These are phyloP conservation scores for Schizochytrium sp. DNA, from an alignment of 108 stramenopile species.

Conservation along the genomic window DNA sequence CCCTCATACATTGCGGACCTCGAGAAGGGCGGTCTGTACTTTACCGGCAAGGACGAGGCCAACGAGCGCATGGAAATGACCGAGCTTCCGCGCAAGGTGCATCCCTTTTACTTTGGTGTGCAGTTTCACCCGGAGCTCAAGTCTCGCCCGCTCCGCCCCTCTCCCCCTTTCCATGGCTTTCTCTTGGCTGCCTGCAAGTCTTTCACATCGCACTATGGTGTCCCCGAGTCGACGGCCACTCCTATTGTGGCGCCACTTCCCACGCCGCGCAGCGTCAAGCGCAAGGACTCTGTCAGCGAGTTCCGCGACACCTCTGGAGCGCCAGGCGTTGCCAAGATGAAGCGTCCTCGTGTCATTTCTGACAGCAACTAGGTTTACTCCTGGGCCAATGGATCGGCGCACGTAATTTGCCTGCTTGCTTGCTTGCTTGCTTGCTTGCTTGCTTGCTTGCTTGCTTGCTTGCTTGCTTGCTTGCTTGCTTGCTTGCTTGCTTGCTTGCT, in stretches of 20 bases:
- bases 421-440: too few species aligned
- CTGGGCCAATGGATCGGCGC: too few species aligned
- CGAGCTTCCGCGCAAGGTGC: constrained; percentile 70
- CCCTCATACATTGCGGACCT: constrained; percentile 78
- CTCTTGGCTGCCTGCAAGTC: constrained; percentile 57
- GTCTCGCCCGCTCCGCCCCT: constrained; percentile 82
- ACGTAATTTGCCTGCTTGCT: too few species aligned
- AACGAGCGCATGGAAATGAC: constrained; percentile 93
- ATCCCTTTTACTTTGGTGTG: constrained; percentile 92
- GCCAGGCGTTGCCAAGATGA: neutral
- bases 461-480: too few species aligned
- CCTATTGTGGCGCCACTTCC: neutral
- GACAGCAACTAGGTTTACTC: neutral
- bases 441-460: too few species aligned
- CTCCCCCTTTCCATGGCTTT: constrained; percentile 89
- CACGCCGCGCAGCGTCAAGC: neutral
- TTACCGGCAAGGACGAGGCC: constrained; percentile 86
- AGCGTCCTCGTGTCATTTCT: constrained; percentile 2
- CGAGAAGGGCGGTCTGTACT: constrained; percentile 76
- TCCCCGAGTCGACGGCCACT: neutral
- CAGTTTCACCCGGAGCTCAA: constrained; percentile 99
- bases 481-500: too few species aligned
- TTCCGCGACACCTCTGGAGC: neutral
- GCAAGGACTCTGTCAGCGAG: neutral
- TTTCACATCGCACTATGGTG: neutral